Percentiles rank a stretch among this genome's conserved stretches.
phyloP scores from a whole-genome alignment of 192 early-diverging fungal genomes.

The Geosiphon pyriformis region DNA sequence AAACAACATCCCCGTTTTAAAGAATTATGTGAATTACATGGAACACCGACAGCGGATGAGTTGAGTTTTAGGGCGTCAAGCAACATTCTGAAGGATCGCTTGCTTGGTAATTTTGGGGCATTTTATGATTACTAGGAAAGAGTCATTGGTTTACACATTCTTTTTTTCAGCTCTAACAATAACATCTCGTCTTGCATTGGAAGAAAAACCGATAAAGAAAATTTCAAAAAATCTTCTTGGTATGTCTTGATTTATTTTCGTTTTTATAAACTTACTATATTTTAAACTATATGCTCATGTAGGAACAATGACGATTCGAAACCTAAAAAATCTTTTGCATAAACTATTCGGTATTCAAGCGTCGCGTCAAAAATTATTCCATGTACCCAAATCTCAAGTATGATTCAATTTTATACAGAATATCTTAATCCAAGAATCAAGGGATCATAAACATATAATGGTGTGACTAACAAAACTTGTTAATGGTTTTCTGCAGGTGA shows the following conservation, averaged over 20 bases:
- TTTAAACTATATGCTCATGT: too few relatives aligned
- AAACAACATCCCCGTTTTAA: constrained; percentile 44
- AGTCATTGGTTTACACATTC: not conserved
- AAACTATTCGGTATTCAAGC: constrained; percentile 42
- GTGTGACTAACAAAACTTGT: not conserved
- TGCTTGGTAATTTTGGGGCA: constrained; percentile 27
- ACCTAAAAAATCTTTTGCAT: constrained; percentile 44
- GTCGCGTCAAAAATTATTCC: constrained; percentile 34
- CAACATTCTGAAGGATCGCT: constrained; percentile 38
- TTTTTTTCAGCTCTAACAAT: constrained; percentile 19
- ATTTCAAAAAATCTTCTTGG: constrained; percentile 25
- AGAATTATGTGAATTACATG: constrained; percentile 44
- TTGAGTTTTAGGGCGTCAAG: constrained; percentile 32
- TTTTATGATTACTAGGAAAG: not conserved
- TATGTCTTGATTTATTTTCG: not conserved
- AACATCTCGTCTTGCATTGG: constrained; percentile 4
- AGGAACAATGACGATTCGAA: constrained; percentile 47
- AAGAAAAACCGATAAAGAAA: constrained; percentile 22
- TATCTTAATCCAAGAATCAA: too few relatives aligned
- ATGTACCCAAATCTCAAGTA: constrained; percentile 23
- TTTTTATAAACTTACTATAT: constrained; percentile 15
- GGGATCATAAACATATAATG: not conserved
- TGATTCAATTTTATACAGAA: too few relatives aligned
- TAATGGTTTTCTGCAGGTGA: not conserved
- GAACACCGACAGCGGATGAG: constrained; percentile 31